Conservation (phyloP, 129 eudicot genomes). For the Oenanthe sinensis region DNA sequence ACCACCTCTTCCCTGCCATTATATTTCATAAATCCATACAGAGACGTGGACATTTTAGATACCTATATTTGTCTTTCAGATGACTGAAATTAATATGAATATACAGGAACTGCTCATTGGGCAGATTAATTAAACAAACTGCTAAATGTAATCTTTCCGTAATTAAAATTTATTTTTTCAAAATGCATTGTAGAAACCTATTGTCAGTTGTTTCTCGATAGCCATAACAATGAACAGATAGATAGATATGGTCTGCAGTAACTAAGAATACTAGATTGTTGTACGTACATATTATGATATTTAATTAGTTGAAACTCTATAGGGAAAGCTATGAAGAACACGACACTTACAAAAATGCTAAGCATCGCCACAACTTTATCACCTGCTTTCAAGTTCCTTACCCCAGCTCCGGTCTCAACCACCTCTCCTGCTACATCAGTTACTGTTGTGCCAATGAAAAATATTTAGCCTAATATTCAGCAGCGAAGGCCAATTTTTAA, state of each 20-base stretch:
- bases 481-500: neutral
- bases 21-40: neutral
- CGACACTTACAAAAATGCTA: constrained; percentile 12
- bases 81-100: neutral
- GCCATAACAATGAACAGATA: too few relatives aligned
- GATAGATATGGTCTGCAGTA: too few relatives aligned
- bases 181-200: too few relatives aligned
- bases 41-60: neutral
- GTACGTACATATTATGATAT: too few relatives aligned
- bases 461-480: neutral
- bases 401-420: constrained; percentile 21
- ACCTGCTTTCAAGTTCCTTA: constrained; percentile 24
- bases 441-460: constrained; percentile 15
- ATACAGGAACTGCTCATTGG: neutral
- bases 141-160: neutral
- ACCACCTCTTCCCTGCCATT: constrained; percentile 44
- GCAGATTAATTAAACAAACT: neutral
- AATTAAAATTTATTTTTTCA: neutral
- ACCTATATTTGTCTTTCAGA: neutral
- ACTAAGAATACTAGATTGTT: too few relatives aligned
- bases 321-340: neutral
- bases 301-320: too few relatives aligned
- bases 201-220: too few relatives aligned
- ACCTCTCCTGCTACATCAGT: constrained; percentile 32
- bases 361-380: constrained; percentile 30